A percentile compares a stretch with the other conserved stretches of the same genome.
These are phyloP conservation scores for Aspergillus indologenus DNA, from an alignment of 495 filamentous ascomycete genomes.

Conservation along the genomic window DNA sequence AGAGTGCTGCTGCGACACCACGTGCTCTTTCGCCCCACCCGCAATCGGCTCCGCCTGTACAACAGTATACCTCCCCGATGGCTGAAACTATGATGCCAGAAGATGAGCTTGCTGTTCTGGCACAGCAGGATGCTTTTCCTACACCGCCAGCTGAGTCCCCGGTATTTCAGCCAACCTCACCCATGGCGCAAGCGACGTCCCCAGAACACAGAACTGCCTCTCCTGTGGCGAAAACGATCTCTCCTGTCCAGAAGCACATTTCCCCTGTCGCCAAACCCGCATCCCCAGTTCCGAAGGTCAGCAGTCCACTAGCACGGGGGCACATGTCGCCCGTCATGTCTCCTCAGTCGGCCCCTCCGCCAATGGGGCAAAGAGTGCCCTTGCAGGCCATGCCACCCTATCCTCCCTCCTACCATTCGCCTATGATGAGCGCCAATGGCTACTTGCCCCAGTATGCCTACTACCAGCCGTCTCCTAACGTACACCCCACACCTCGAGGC, in stretches of 20 bases:
- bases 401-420: slow-evolving; percentile 35
- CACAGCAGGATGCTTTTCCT: slow-evolving; percentile 12
- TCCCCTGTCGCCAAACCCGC: slow-evolving; percentile 29
- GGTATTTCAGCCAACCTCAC: slow-evolving; percentile 15
- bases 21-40: slow-evolving; percentile 13
- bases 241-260: slow-evolving; percentile 20
- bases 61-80: slow-evolving; percentile 8
- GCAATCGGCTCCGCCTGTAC: slow-evolving; percentile 11
- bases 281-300: slow-evolving; percentile 37
- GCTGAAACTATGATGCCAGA: slow-evolving; percentile 3
- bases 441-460: slow-evolving; percentile 37
- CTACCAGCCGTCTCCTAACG: slow-evolving; percentile 24
- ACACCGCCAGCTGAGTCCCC: slow-evolving; percentile 20
- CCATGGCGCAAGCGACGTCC: slow-evolving; percentile 18
- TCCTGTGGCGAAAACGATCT: slow-evolving; percentile 18
- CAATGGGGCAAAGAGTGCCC: slow-evolving; percentile 22
- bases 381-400: slow-evolving; percentile 29
- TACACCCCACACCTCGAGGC: slow-evolving; percentile 30
- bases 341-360: slow-evolving; percentile 24
- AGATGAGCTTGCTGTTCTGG: slow-evolving; percentile 10
- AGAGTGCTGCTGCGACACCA: slow-evolving; percentile 18
- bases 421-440: slow-evolving; percentile 35
- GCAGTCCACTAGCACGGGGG: slow-evolving; percentile 38
- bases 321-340: slow-evolving; percentile 43
- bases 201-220: slow-evolving; percentile 18